Conservation (phyloP, 352 stramenopile genomes). For the Phytopythium sindhum region DNA sequence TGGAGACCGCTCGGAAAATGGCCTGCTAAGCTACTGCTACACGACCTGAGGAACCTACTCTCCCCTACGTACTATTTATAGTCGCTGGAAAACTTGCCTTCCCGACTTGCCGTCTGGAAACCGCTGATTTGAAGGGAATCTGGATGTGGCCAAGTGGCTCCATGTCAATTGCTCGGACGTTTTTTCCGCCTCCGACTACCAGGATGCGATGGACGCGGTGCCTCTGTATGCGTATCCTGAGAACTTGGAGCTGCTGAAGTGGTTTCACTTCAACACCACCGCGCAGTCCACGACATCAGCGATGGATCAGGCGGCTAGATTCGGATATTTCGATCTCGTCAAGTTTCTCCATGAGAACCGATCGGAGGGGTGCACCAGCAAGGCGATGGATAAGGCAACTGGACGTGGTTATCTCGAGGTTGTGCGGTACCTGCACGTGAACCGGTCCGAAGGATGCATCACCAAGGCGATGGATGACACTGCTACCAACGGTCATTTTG, state of each 20-base stretch:
- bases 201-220: too few relatives aligned
- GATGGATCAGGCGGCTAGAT: not conserved
- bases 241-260: not conserved
- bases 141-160: not conserved
- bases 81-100: too few relatives aligned
- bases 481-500: not conserved
- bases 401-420: not conserved
- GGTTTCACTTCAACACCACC: not conserved
- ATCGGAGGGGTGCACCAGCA: not conserved
- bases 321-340: not conserved
- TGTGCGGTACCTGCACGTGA: not conserved
- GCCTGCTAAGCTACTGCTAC: too few relatives aligned
- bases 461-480: not conserved
- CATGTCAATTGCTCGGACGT: not conserved
- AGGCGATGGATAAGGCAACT: not conserved
- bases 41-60: too few relatives aligned
- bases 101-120: too few relatives aligned
- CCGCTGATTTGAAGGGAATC: not conserved
- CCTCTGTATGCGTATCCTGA: too few relatives aligned
- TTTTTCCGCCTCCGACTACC: too few relatives aligned
- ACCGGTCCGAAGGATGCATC: not conserved
- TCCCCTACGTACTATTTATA: too few relatives aligned
- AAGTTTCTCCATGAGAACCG: not conserved
- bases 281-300: not conserved
- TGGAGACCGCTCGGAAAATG: too few relatives aligned